These are phyloP conservation scores for Cladosporium sp. DNA, from an alignment of 2,329 filamentous ascomycete genomes.

Conservation along the genomic window DNA sequence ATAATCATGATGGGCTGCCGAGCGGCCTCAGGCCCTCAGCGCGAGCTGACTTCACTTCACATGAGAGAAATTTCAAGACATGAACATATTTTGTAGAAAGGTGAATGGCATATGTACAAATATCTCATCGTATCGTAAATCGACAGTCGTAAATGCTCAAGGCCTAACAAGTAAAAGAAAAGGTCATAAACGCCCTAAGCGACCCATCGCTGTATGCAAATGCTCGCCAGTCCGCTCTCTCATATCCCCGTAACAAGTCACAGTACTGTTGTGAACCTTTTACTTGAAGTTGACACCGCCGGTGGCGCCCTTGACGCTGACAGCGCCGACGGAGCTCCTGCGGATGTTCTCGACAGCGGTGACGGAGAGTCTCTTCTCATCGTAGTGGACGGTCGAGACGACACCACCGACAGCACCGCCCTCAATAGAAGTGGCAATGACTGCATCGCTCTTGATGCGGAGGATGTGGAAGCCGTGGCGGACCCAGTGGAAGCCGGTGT, in stretches of 20 bases:
- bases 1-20: too few species aligned
- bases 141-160: conserved; percentile 6
- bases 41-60: too few species aligned
- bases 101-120: neutral
- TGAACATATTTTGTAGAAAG: neutral
- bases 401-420: conserved; percentile 39
- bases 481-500: conserved; percentile 39
- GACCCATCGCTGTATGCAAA: conserved; percentile 13
- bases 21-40: too few species aligned
- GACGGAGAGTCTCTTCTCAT: conserved; percentile 37
- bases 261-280: conserved; percentile 4
- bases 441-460: conserved; percentile 36
- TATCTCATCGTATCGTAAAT: neutral
- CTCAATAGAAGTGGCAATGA: conserved; percentile 35
- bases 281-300: conserved; percentile 30
- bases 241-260: neutral
- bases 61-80: too few species aligned
- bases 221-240: neutral
- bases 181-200: conserved; percentile 2
- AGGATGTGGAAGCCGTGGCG: conserved; percentile 37
- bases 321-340: conserved; percentile 31
- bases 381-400: conserved; percentile 39
- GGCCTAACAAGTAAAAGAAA: neutral
- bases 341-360: conserved; percentile 33
- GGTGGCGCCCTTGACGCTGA: conserved; percentile 33